These are phyloP conservation scores for Phytophthora sp. DNA, from an alignment of 352 stramenopile genomes.

Conservation along the genomic window DNA sequence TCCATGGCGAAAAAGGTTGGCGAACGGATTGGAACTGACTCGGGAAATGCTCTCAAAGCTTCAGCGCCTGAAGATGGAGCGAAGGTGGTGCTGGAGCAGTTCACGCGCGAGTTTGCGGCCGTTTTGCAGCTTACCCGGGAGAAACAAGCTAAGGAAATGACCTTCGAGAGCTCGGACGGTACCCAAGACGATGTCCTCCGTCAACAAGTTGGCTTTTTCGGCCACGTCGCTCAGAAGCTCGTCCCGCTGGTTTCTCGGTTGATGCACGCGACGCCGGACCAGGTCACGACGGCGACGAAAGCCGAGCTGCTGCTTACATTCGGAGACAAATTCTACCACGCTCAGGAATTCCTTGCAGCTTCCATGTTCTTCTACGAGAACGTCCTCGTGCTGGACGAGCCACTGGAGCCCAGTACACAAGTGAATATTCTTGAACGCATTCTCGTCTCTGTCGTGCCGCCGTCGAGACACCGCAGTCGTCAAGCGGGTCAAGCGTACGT, in stretches of 20 bases:
- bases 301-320: constrained; percentile 47
- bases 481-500: constrained; percentile 44
- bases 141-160: constrained; percentile 26
- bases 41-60: constrained; percentile 7
- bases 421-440: constrained; percentile 18
- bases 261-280: constrained; percentile 31
- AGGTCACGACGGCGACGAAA: constrained; percentile 48
- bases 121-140: constrained; percentile 49
- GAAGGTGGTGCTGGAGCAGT: constrained; percentile 54
- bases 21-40: constrained; percentile 15
- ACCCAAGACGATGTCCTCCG: constrained; percentile 12
- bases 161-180: constrained; percentile 2
- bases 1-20: constrained; percentile 23
- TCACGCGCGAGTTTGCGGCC: constrained; percentile 53
- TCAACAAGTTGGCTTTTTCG: constrained; percentile 51
- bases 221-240: constrained; percentile 48
- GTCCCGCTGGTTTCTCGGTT: constrained; percentile 42
- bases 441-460: constrained; percentile 1
- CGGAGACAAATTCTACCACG: constrained; percentile 55
- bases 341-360: constrained; percentile 54
- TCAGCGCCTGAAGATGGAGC: neutral
- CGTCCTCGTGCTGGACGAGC: constrained; percentile 36
- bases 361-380: constrained; percentile 58
- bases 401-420: neutral
- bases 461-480: neutral